Conservation (phyloP, 2,329 filamentous ascomycete species). For the Herpotrichia juniperi region DNA sequence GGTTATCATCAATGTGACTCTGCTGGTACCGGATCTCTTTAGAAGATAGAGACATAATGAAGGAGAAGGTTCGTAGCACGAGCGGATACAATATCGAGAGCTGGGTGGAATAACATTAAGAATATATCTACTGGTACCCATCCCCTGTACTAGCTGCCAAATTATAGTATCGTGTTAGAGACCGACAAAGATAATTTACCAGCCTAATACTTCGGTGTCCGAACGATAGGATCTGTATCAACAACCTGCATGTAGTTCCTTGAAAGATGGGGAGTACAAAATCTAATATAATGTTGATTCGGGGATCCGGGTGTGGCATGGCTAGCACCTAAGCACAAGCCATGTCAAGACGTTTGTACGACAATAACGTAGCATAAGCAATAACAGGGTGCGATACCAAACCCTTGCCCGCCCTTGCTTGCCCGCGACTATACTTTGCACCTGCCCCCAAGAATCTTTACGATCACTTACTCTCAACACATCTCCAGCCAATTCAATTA, state of each 20-base stretch:
- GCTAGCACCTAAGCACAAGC: no score
- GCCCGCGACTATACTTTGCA: not conserved
- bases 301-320: no score
- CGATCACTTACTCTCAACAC: not conserved
- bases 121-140: not conserved
- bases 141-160: not conserved
- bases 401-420: no score
- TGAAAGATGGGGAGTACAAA: not conserved
- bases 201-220: not conserved
- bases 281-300: not conserved
- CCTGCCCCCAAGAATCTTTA: not conserved
- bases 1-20: slow-evolving; percentile 3
- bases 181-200: not conserved
- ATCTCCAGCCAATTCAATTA: not conserved
- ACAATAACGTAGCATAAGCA: no score
- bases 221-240: not conserved
- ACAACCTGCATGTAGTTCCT: not conserved
- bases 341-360: no score
- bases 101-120: not conserved
- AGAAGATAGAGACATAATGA: slow-evolving; percentile 6
- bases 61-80: not conserved
- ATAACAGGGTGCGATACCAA: no score
- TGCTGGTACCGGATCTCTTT: slow-evolving; percentile 1
- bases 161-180: not conserved
- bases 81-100: not conserved